phyloP scores from a whole-genome alignment of 192 early-diverging fungal species.

The Backusella australiensis region DNA sequence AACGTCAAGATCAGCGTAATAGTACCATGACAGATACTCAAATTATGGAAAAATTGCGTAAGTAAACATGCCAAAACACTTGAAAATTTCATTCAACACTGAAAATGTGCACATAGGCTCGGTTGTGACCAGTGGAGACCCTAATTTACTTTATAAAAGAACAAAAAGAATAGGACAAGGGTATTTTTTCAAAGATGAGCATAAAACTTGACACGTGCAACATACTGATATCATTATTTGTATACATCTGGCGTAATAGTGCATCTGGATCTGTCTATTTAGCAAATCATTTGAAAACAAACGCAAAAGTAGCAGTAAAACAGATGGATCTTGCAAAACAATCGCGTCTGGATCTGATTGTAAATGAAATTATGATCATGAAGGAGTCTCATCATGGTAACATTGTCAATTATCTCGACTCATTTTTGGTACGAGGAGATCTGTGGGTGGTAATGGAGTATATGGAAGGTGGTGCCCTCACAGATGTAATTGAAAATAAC shows the following conservation, averaged over 20 bases:
- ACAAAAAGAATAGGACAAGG: conserved; percentile 97
- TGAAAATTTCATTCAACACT: background rate
- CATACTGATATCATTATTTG: background rate
- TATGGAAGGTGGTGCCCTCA: conserved; percentile 87
- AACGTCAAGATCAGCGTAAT: conserved; percentile 70
- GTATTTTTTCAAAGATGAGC: conserved; percentile 35
- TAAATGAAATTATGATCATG: conserved; percentile 92
- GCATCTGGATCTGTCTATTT: conserved; percentile 92
- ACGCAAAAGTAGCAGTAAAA: conserved; percentile 83
- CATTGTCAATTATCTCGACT: conserved; percentile 89
- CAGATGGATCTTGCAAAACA: conserved; percentile 96
- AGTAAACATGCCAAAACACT: conserved; percentile 14
- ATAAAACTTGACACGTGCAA: background rate
- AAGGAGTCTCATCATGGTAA: conserved; percentile 77
- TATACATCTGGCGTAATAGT: conserved; percentile 35
- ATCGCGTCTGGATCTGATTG: conserved; percentile 92
- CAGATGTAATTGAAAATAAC: conserved; percentile 80
- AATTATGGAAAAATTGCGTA: conserved; percentile 90
- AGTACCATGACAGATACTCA: conserved; percentile 90
- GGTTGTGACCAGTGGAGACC: conserved; percentile 91
- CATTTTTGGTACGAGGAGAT: conserved; percentile 75
- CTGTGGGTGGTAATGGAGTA: conserved; percentile 93
- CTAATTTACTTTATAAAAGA: conserved; percentile 87
- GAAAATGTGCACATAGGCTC: conserved; percentile 46
- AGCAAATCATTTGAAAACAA: conserved; percentile 63